Percentiles rank a stretch among this genome's conserved stretches.
Conservation (phyloP, 129 eudicot species). For the Tagetes patula region DNA sequence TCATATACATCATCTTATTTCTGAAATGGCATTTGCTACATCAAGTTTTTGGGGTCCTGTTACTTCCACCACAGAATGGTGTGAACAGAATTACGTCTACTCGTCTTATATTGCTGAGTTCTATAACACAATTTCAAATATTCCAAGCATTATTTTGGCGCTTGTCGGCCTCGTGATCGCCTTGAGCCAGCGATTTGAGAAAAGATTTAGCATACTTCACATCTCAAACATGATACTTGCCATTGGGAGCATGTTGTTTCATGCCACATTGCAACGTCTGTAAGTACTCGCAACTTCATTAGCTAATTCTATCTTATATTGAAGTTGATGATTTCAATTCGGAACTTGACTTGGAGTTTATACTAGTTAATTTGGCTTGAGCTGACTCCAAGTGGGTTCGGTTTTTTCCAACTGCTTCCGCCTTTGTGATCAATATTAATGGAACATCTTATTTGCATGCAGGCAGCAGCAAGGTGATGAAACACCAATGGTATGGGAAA, state of each 20-base stretch:
- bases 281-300: slow-evolving; percentile 33
- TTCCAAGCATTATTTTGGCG: slow-evolving; percentile 54
- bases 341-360: neutral
- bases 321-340: neutral
- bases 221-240: slow-evolving; percentile 63
- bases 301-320: neutral
- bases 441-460: slow-evolving; percentile 5
- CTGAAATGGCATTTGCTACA: slow-evolving; percentile 57
- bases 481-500: slow-evolving; percentile 95
- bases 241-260: slow-evolving; percentile 63
- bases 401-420: neutral
- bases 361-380: neutral
- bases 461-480: slow-evolving; percentile 95
- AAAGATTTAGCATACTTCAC: slow-evolving; percentile 67
- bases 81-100: slow-evolving; percentile 59
- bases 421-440: neutral
- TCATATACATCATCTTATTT: too few relatives aligned
- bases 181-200: slow-evolving; percentile 65
- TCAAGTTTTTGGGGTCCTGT: slow-evolving; percentile 81
- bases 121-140: slow-evolving; percentile 61
- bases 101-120: slow-evolving; percentile 70
- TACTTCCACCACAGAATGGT: slow-evolving; percentile 61
- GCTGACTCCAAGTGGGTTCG: neutral
- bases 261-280: slow-evolving; percentile 62
- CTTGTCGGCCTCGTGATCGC: slow-evolving; percentile 57